These are phyloP conservation scores for Chenopodium album DNA, from an alignment of 148 eudicot genomes.

Conservation along the genomic window DNA sequence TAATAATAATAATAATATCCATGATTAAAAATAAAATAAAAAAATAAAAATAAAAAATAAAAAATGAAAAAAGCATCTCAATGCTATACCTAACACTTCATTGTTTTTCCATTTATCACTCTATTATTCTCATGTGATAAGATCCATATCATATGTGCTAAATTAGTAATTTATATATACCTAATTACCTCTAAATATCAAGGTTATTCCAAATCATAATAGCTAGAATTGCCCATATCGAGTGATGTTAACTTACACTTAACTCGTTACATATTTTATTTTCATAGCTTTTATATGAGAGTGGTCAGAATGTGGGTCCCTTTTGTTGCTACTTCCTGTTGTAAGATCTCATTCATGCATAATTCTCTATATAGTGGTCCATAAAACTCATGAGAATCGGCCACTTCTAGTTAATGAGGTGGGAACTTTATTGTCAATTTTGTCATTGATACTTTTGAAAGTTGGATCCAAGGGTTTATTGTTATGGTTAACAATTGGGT, in stretches of 20 bases:
- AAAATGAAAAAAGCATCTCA: too few relatives aligned
- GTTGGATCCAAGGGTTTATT: neutral
- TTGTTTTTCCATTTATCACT: neutral
- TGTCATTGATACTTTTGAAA: neutral
- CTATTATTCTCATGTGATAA: neutral
- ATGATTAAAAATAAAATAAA: too few relatives aligned
- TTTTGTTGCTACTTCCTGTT: neutral
- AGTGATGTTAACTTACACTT: neutral
- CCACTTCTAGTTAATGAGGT: slow-evolving; percentile 5
- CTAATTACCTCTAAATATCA: neutral
- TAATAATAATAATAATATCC: neutral
- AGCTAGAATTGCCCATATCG: neutral
- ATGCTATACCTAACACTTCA: neutral
- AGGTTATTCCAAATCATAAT: neutral
- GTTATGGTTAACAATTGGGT: too few relatives aligned
- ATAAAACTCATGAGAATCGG: slow-evolving; percentile 11
- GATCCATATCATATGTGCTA: slow-evolving; percentile 2
- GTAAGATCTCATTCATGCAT: slow-evolving; percentile 3
- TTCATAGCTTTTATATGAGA: neutral
- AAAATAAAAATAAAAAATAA: too few relatives aligned
- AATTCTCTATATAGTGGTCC: slow-evolving; percentile 8
- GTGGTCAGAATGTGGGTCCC: neutral
- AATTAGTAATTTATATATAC: neutral
- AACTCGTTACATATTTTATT: neutral
- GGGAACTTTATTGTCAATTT: slow-evolving; percentile 7